Conservation (phyloP, 352 stramenopile species). For the Globisporangium alternatum region DNA sequence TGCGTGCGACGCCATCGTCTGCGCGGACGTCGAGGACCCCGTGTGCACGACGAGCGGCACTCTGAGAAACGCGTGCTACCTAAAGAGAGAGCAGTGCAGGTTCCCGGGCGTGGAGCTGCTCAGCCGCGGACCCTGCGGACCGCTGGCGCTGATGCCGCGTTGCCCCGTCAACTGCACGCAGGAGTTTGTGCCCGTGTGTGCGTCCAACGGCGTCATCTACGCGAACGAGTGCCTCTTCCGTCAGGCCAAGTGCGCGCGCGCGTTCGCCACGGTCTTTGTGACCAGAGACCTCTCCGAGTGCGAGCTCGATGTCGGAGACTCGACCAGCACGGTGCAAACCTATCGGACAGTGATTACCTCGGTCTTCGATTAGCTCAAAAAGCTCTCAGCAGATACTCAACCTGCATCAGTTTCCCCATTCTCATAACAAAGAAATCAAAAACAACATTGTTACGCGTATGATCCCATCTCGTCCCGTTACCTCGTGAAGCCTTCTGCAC, state of each 20-base stretch:
- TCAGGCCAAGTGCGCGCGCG: slow-evolving; percentile 39
- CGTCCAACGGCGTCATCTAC: slow-evolving; percentile 47
- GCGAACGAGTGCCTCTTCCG: slow-evolving; percentile 56
- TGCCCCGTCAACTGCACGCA: slow-evolving; percentile 40
- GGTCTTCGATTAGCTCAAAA: slow-evolving; percentile 16
- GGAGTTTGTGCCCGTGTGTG: slow-evolving; percentile 43
- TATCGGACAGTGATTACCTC: slow-evolving; percentile 12
- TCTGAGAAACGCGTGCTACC: slow-evolving; percentile 46
- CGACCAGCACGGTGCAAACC: slow-evolving; percentile 10
- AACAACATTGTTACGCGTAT: slow-evolving; percentile 8
- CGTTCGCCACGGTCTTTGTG: slow-evolving; percentile 13
- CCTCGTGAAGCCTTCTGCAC: background rate
- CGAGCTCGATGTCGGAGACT: slow-evolving; percentile 17
- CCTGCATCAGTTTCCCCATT: slow-evolving; percentile 3
- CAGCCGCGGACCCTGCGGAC: slow-evolving; percentile 25
- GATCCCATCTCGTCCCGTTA: slow-evolving; percentile 3
- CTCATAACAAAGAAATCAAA: slow-evolving; percentile 1
- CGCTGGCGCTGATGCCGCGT: slow-evolving; percentile 11
- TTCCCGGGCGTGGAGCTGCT: slow-evolving; percentile 23
- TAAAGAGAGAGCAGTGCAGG: slow-evolving; percentile 31
- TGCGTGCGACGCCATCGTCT: slow-evolving; percentile 30
- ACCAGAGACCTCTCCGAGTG: slow-evolving; percentile 24
- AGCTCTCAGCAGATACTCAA: no score
- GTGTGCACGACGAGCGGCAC: slow-evolving; percentile 50
- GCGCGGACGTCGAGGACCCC: slow-evolving; percentile 36